A percentile compares a stretch with the other conserved stretches of the same genome.
Evolutionary conservation across 1,284 basidiomycete species (phyloP).

Genomic region (Pholiota adiposa): DNA sequence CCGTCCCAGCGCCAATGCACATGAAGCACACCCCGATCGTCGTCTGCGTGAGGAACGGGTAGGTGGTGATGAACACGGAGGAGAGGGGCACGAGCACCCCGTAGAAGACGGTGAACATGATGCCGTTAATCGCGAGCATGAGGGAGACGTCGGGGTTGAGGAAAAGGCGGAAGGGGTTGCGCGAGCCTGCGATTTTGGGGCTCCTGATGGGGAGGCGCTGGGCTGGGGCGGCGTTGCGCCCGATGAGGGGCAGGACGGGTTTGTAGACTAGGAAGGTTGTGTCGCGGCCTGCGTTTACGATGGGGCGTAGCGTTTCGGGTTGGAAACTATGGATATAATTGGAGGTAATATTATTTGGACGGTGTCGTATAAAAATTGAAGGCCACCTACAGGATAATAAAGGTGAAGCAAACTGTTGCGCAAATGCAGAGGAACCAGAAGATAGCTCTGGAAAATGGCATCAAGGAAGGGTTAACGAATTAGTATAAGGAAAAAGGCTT

Average conservation of each 20-base stretch:
- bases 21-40: conserved; percentile 37
- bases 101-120: conserved; percentile 42
- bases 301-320: conserved; percentile 62
- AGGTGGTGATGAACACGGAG: conserved; percentile 58
- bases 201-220: background rate
- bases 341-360: too few species aligned
- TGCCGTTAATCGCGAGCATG: conserved; percentile 63
- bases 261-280: conserved; percentile 35
- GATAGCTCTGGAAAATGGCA: conserved; percentile 52
- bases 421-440: conserved; percentile 82
- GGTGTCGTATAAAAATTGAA: background rate
- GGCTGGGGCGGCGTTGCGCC: conserved; percentile 28
- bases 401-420: conserved; percentile 3
- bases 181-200: conserved; percentile 42
- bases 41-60: conserved; percentile 65
- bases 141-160: conserved; percentile 60
- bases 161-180: conserved; percentile 65
- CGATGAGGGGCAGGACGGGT: conserved; percentile 61
- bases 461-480: too few species aligned
- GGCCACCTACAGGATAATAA: conserved; percentile 5
- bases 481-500: too few species aligned
- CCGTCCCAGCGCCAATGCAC: conserved; percentile 62
- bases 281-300: conserved; percentile 30
- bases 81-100: conserved; percentile 69
- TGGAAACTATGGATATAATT: conserved; percentile 46